Evolutionary conservation across 805 yeast genomes (phyloP).

Genomic region (Spathaspora hagerdaliae): DNA sequence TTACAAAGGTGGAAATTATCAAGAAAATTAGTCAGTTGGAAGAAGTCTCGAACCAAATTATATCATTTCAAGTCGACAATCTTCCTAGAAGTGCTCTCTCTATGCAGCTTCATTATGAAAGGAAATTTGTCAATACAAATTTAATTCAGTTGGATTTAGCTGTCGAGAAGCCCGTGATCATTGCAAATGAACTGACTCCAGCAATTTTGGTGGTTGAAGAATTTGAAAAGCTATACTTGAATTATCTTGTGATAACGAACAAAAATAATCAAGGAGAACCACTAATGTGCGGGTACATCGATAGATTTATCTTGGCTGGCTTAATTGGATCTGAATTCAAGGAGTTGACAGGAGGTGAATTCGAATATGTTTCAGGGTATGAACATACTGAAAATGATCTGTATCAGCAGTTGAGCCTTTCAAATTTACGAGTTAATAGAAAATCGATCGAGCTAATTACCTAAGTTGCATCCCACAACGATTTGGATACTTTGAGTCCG

Average conservation of each 20-base stretch:
- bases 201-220: conserved; percentile 29
- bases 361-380: background rate
- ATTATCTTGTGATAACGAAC: conserved; percentile 27
- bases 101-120: conserved; percentile 22
- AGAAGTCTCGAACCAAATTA: conserved; percentile 1
- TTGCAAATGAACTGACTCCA: conserved; percentile 28
- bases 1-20: conserved; percentile 25
- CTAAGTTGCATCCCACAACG: conserved; percentile 6
- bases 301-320: conserved; percentile 30
- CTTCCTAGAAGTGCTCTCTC: conserved; percentile 16
- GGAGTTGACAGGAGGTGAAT: background rate
- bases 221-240: conserved; percentile 36
- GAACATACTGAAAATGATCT: background rate
- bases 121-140: conserved; percentile 2
- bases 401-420: background rate
- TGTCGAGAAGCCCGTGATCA: conserved; percentile 20
- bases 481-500: too few species aligned
- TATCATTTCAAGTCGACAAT: conserved; percentile 20
- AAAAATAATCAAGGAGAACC: conserved; percentile 8
- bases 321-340: conserved; percentile 24
- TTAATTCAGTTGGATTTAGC: conserved; percentile 12
- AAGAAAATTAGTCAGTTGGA: conserved; percentile 5
- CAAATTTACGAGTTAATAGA: conserved; percentile 15
- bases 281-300: conserved; percentile 33
- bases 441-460: conserved; percentile 28